A percentile compares a stretch with the other conserved stretches of the same genome.
Conservation (phyloP, 176 grass and related monocot genomes). For the Oryza punctata region DNA sequence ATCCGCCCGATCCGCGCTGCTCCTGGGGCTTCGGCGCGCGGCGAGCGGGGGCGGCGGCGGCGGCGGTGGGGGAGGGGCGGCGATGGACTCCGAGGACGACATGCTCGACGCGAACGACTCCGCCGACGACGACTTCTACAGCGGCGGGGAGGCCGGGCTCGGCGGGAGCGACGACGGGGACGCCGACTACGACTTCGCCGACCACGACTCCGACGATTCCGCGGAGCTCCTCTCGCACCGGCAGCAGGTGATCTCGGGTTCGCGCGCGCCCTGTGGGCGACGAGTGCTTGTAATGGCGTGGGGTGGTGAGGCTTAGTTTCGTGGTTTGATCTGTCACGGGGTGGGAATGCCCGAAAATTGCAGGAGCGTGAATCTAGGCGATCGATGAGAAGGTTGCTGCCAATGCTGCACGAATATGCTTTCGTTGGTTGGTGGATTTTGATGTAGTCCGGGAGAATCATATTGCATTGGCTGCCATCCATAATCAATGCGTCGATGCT, state of each 20-base stretch:
- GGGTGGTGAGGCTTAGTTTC: neutral
- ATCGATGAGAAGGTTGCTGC: conserved; percentile 13
- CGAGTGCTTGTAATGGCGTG: neutral
- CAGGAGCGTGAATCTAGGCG: conserved; percentile 39
- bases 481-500: conserved; percentile 9
- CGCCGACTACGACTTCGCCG: conserved; percentile 93
- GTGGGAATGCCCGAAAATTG: conserved; percentile 19
- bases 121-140: conserved; percentile 82
- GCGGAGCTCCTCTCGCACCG: conserved; percentile 65
- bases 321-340: conserved; percentile 27
- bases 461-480: conserved; percentile 15
- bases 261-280: neutral
- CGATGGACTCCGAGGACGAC: conserved; percentile 96
- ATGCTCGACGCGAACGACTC: conserved; percentile 94
- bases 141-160: conserved; percentile 71
- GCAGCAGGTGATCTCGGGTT: conserved; percentile 68
- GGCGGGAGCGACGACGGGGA: conserved; percentile 85
- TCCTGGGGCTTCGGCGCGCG: conserved; percentile 48
- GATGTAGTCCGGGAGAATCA: conserved; percentile 12
- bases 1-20: conserved; percentile 74
- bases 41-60: conserved; percentile 28
- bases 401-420: neutral
- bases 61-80: neutral
- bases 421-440: neutral
- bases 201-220: conserved; percentile 86